These are phyloP conservation scores for Asterella californica DNA, from an alignment of 225 moss, liverwort and hornwort species.

Conservation along the genomic window DNA sequence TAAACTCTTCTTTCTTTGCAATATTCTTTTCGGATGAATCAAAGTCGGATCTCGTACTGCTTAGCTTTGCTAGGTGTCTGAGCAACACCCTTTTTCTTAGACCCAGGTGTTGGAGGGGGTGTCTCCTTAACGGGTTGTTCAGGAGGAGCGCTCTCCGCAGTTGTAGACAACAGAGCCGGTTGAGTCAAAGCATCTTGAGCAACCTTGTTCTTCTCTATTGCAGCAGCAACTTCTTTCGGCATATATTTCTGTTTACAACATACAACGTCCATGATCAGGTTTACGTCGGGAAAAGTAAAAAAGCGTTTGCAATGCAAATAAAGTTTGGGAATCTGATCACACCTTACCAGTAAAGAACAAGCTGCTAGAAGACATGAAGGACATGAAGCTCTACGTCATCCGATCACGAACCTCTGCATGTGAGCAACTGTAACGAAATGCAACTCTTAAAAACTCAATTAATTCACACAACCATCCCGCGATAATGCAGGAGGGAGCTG, in stretches of 20 bases:
- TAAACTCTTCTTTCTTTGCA: neutral
- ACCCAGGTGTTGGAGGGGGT: slow-evolving; percentile 18
- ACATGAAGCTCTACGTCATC: neutral
- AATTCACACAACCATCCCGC: neutral
- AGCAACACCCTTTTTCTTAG: slow-evolving; percentile 34
- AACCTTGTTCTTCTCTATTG: slow-evolving; percentile 88
- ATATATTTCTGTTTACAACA: slow-evolving; percentile 71
- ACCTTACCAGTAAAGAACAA: neutral
- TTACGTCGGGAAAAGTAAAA: neutral
- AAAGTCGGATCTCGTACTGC: slow-evolving; percentile 32
- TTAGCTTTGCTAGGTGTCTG: slow-evolving; percentile 38
- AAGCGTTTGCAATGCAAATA: too few species aligned
- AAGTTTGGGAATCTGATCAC: neutral
- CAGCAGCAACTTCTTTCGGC: slow-evolving; percentile 94
- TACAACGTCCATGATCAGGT: too few species aligned
- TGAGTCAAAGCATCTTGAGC: slow-evolving; percentile 32
- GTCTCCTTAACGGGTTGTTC: neutral
- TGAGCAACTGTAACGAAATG: neutral
- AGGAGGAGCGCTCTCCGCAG: slow-evolving; percentile 10
- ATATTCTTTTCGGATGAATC: neutral
- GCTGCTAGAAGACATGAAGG: neutral
- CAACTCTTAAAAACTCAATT: neutral
- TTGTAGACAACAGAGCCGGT: slow-evolving; percentile 7
- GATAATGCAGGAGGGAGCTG: too few species aligned
- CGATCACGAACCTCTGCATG: neutral